A percentile compares a stretch with the other conserved stretches of the same genome.
Evolutionary conservation across 2,329 filamentous ascomycete genomes (phyloP).

Genomic region (Ophiocordyceps camponoti-saundersi): DNA sequence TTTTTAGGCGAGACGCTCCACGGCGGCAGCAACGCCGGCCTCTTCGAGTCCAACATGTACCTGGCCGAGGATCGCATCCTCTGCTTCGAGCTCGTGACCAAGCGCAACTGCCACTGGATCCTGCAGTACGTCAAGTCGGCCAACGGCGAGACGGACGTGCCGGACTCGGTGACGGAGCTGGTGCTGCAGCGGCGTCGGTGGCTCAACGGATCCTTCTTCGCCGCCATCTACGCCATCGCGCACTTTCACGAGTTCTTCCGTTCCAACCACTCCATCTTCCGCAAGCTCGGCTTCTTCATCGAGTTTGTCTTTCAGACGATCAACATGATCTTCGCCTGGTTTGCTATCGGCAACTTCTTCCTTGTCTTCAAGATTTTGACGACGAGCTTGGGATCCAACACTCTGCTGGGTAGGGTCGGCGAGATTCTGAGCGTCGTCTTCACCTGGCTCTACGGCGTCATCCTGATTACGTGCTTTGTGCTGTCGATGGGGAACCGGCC

Average conservation of each 20-base stretch:
- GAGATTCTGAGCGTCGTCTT: slow-evolving; percentile 76
- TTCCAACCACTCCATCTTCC: slow-evolving; percentile 71
- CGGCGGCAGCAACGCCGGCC: slow-evolving; percentile 74
- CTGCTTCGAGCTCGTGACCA: slow-evolving; percentile 94
- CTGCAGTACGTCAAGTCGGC: slow-evolving; percentile 97
- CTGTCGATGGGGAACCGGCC: slow-evolving; percentile 23
- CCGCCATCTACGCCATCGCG: slow-evolving; percentile 82
- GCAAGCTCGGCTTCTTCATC: slow-evolving; percentile 78
- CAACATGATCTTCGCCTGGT: slow-evolving; percentile 98
- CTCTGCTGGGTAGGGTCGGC: slow-evolving; percentile 61
- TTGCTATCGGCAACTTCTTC: slow-evolving; percentile 97
- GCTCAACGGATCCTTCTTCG: slow-evolving; percentile 97
- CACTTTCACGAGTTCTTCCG: slow-evolving; percentile 96
- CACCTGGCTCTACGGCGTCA: slow-evolving; percentile 78
- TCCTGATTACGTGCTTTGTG: slow-evolving; percentile 48
- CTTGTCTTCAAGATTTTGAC: slow-evolving; percentile 95
- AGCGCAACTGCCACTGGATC: slow-evolving; percentile 94
- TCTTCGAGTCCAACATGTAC: slow-evolving; percentile 99
- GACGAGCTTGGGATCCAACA: slow-evolving; percentile 53
- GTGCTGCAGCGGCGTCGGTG: slow-evolving; percentile 91
- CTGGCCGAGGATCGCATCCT: slow-evolving; percentile 96
- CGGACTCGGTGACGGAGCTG: slow-evolving; percentile 83
- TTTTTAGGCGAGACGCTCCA: slow-evolving; percentile 96
- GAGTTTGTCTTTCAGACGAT: slow-evolving; percentile 91
- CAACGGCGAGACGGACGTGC: slow-evolving; percentile 92